Base-by-base conservation (phyloP, 148 eudicot species). In the Simmondsia chinensis region DNA sequence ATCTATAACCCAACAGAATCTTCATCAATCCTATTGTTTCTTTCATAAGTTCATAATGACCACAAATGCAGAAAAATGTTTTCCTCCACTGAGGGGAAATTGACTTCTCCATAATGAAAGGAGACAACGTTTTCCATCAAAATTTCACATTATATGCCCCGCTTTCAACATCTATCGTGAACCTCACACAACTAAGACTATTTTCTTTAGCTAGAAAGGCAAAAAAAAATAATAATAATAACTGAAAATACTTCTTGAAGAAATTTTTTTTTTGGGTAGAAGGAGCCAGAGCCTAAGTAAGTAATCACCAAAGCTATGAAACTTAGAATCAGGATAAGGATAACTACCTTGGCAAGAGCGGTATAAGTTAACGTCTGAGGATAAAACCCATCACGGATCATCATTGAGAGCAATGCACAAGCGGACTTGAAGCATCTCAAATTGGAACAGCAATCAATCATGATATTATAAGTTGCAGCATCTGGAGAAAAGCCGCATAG, bases 361-460 rank as follows among this genome's bases (percentile, higher is more conserved):
- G 87, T 81, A 47, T 75, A 89, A 30, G 82, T 73, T 23, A 58
- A 35, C 16, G 49, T 54, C 51, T 64, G 54, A 7, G 71, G 74
- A 60, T 14, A 33, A 52, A 63, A 81, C 20, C 97, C 94, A 46
- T 68, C 55, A 25, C 85, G 87, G 36, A 84, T 11, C 93, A 89
- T 89, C 84, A 69, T 13, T 13, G 93, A 79, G 36, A 81, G 43
- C 39, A 84, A 37, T 12, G 78, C 76, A 42, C 59, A 55, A 38
- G 97, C 95, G 60, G 95, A 84, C 53, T 60, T 73, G 45, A 69
- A 69, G 35, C 87, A 75, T 50, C 65, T 59, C 49, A 64, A 46
- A 56, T 71, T 40, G 65, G 79, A 43, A 64, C 93, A 89, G 63
- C 95, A 84, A 66, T 78, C 73, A 39, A 89, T 76, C 95, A 89